phyloP scores from a whole-genome alignment of 345 rosid species.

The Bruguiera parviflora region DNA sequence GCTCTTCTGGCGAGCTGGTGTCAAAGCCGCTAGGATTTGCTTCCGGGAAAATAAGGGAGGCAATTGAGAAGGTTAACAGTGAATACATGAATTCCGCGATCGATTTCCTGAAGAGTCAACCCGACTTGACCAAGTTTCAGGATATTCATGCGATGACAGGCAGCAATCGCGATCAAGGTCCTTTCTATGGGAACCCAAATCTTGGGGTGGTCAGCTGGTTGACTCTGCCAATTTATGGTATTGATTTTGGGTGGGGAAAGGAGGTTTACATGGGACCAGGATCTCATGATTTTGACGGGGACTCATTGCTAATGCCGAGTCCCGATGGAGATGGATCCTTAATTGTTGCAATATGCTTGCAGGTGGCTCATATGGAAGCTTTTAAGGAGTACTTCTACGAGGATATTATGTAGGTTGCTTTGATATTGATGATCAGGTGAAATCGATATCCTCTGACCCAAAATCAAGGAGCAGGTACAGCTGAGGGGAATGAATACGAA shows the following conservation, averaged over 20 bases:
- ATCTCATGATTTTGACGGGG: constrained; percentile 48
- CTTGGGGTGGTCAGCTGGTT: constrained; percentile 61
- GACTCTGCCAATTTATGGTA: constrained; percentile 46
- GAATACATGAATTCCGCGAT: constrained; percentile 39
- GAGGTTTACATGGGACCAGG: constrained; percentile 54
- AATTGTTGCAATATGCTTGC: constrained; percentile 33
- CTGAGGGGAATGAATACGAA: too few relatives aligned
- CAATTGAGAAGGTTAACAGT: constrained; percentile 38
- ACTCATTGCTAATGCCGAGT: constrained; percentile 37
- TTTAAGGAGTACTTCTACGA: constrained; percentile 35
- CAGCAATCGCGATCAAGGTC: constrained; percentile 26
- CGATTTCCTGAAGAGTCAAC: constrained; percentile 40
- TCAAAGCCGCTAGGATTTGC: constrained; percentile 44
- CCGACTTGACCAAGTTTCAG: constrained; percentile 42
- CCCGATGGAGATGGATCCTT: constrained; percentile 29
- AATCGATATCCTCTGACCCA: too few relatives aligned
- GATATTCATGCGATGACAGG: constrained; percentile 49
- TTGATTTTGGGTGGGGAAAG: constrained; percentile 66
- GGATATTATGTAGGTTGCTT: constrained; percentile 17
- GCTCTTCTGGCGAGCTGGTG: constrained; percentile 37
- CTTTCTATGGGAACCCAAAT: constrained; percentile 63
- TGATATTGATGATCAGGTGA: too few relatives aligned
- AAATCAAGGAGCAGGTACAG: too few relatives aligned
- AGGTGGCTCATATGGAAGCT: constrained; percentile 29
- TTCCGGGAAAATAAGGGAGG: constrained; percentile 35